Percentiles rank a stretch among this genome's conserved stretches.
These are phyloP conservation scores for Russula sp. DNA, from an alignment of 768 basidiomycete species.

Conservation along the genomic window DNA sequence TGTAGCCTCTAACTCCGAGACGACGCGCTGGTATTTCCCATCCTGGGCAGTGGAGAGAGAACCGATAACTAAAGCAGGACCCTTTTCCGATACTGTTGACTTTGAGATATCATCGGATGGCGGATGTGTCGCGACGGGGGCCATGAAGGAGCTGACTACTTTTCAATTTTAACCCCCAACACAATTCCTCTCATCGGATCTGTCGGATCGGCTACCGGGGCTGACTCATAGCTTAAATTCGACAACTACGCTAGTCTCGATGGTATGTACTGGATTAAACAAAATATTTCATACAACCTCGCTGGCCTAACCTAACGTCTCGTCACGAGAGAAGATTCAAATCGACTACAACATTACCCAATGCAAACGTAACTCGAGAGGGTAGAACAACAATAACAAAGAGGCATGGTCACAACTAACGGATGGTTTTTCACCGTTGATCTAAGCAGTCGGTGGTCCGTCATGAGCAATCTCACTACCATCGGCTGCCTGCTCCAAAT, in stretches of 20 bases:
- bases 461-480: slow-evolving; percentile 27
- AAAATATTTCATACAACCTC: too few relatives aligned
- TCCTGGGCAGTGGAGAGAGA: slow-evolving; percentile 75
- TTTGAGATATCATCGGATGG: slow-evolving; percentile 26
- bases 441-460: slow-evolving; percentile 27
- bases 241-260: too few relatives aligned
- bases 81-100: slow-evolving; percentile 38
- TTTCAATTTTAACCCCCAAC: neutral
- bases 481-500: slow-evolving; percentile 24
- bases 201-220: slow-evolving; percentile 2
- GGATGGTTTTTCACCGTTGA: neutral
- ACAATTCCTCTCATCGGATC: neutral
- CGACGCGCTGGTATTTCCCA: slow-evolving; percentile 71
- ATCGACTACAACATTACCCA: slow-evolving; percentile 7
- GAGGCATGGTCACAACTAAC: neutral
- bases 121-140: slow-evolving; percentile 55
- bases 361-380: neutral
- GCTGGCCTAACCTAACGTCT: neutral
- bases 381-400: neutral
- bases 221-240: neutral
- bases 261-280: too few relatives aligned
- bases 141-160: slow-evolving; percentile 43
- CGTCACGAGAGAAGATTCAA: slow-evolving; percentile 1
- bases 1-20: slow-evolving; percentile 55
- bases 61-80: slow-evolving; percentile 67